Percentiles rank a stretch among this genome's conserved stretches.
Evolutionary conservation across 140 eudicot genomes (phyloP).

Genomic region (Stevia rebaudiana): DNA sequence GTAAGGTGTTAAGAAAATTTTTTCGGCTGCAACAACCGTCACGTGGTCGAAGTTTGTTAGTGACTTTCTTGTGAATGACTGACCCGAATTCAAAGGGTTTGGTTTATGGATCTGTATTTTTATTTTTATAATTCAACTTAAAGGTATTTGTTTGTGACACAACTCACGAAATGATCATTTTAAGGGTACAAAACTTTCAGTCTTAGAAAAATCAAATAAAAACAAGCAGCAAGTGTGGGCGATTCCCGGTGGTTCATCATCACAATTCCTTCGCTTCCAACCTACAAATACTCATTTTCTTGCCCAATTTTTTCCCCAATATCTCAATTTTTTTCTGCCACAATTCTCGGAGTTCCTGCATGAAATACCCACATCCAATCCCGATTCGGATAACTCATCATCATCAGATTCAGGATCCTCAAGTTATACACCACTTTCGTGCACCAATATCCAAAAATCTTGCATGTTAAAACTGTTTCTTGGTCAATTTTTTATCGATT

Average conservation of each 20-base stretch:
- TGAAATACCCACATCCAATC: not conserved
- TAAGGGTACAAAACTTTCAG: too few species aligned
- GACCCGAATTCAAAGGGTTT: too few species aligned
- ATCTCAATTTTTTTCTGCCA: constrained; percentile 20
- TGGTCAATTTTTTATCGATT: not conserved
- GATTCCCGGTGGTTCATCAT: constrained; percentile 15
- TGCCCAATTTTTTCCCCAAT: not conserved
- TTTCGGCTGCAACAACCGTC: too few species aligned
- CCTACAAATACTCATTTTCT: constrained; percentile 11
- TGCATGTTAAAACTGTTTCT: constrained; percentile 10
- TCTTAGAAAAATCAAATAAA: too few species aligned
- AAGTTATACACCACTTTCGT: constrained; percentile 10
- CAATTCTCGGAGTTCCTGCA: constrained; percentile 13
- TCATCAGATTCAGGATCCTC: constrained; percentile 11
- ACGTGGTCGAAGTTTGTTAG: too few species aligned
- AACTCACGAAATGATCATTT: too few species aligned
- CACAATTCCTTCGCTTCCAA: too few species aligned
- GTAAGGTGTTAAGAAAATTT: too few species aligned
- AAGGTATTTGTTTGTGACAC: too few species aligned
- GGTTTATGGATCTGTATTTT: too few species aligned
- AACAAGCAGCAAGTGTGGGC: not conserved
- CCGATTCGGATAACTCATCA: constrained; percentile 10
- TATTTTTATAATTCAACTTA: too few species aligned
- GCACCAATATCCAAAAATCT: constrained; percentile 9
- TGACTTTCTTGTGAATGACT: too few species aligned